Evolutionary conservation across 1,284 basidiomycete species (phyloP).

Genomic region (Fistulinella staudtii): DNA sequence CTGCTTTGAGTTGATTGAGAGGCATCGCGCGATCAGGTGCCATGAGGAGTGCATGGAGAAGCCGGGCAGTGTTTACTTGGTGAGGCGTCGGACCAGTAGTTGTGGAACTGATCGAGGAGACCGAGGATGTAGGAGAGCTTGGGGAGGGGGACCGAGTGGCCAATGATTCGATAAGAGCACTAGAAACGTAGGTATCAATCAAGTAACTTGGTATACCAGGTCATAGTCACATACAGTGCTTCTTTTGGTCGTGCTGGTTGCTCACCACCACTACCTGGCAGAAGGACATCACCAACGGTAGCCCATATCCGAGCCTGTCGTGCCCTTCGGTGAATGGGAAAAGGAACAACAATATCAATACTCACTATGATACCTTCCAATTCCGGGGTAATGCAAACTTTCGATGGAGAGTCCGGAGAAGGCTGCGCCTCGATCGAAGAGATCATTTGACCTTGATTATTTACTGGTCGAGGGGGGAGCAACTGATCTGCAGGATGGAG

Average conservation of each 20-base stretch:
- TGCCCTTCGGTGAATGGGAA: background rate
- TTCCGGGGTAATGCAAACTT: slow-evolving; percentile 47
- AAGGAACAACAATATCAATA: slow-evolving; percentile 5
- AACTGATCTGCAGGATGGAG: slow-evolving; percentile 7
- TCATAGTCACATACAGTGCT: slow-evolving; percentile 50
- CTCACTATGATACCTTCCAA: slow-evolving; percentile 59
- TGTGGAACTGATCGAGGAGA: slow-evolving; percentile 33
- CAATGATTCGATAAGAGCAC: slow-evolving; percentile 54
- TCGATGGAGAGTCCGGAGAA: slow-evolving; percentile 15
- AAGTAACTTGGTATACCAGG: background rate
- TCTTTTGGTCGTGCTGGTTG: slow-evolving; percentile 56
- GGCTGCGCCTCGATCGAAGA: slow-evolving; percentile 6
- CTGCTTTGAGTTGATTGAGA: slow-evolving; percentile 58
- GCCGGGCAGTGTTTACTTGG: slow-evolving; percentile 64
- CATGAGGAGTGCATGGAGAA: slow-evolving; percentile 52
- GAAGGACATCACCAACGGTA: slow-evolving; percentile 59
- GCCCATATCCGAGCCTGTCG: slow-evolving; percentile 63
- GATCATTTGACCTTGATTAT: slow-evolving; percentile 1
- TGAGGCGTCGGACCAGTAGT: slow-evolving; percentile 46
- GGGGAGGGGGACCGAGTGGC: slow-evolving; percentile 36
- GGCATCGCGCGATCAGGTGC: slow-evolving; percentile 54
- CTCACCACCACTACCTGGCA: slow-evolving; percentile 45
- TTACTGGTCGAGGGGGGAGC: slow-evolving; percentile 4
- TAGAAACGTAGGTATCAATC: slow-evolving; percentile 32
- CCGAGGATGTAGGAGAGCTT: slow-evolving; percentile 40